Conservation (phyloP, 129 eudicot genomes). For the Lactuca saligna region DNA sequence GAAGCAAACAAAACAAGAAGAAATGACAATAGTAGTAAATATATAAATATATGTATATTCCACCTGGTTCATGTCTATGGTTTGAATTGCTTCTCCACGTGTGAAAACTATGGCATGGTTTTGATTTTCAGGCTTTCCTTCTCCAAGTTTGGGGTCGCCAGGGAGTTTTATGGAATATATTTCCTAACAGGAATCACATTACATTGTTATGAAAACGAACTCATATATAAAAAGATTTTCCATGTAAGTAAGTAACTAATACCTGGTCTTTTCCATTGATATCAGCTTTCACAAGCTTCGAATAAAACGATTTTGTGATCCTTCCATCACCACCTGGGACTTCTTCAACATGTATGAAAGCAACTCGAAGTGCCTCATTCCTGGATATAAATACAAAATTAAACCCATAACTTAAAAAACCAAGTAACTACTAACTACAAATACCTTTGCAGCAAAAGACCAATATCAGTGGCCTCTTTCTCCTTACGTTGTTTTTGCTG, state of each 20-base stretch:
- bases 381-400: slow-evolving; percentile 38
- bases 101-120: slow-evolving; percentile 97
- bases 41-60: too few species aligned
- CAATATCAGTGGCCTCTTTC: slow-evolving; percentile 96
- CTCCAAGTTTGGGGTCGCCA: slow-evolving; percentile 99
- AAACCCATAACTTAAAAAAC: neutral
- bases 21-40: neutral
- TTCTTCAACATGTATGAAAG: slow-evolving; percentile 93
- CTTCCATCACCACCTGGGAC: slow-evolving; percentile 47
- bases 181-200: slow-evolving; percentile 52
- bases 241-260: neutral
- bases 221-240: neutral
- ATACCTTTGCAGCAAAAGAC: slow-evolving; percentile 80
- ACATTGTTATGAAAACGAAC: neutral
- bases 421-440: neutral
- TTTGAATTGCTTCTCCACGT: slow-evolving; percentile 97
- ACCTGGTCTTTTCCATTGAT: slow-evolving; percentile 98
- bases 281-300: slow-evolving; percentile 98
- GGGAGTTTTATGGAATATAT: slow-evolving; percentile 94
- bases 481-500: slow-evolving; percentile 88
- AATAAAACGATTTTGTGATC: slow-evolving; percentile 58
- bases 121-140: slow-evolving; percentile 97
- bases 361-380: slow-evolving; percentile 99
- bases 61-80: slow-evolving; percentile 99
- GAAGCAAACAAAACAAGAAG: neutral